Percentiles rank a stretch among this genome's conserved stretches.
Evolutionary conservation across 2,329 filamentous ascomycete genomes (phyloP).

Genomic region (Colletotrichum horii): DNA sequence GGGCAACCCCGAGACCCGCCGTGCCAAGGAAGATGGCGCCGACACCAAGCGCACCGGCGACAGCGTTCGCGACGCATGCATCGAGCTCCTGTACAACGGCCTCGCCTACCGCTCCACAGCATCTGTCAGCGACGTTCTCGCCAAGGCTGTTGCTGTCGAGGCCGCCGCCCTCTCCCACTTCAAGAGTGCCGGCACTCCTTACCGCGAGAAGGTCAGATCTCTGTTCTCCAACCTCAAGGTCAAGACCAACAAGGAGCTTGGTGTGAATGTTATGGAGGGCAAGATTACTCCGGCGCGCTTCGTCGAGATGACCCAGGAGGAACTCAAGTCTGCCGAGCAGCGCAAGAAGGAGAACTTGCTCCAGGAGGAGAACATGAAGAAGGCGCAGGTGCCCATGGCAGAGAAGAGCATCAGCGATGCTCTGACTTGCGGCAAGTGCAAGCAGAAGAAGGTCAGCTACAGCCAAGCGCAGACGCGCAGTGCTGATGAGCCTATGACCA

Average conservation of each 20-base stretch:
- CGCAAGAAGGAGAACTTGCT: constrained; percentile 77
- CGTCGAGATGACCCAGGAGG: constrained; percentile 86
- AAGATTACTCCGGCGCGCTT: constrained; percentile 76
- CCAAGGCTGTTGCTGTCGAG: constrained; percentile 83
- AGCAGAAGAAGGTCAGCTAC: constrained; percentile 93
- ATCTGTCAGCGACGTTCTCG: constrained; percentile 73
- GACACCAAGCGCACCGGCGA: constrained; percentile 78
- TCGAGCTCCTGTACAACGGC: constrained; percentile 93
- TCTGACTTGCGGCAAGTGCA: constrained; percentile 89
- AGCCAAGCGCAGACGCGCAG: constrained; percentile 93
- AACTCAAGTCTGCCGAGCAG: constrained; percentile 87
- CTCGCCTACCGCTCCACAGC: constrained; percentile 75
- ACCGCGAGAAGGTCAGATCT: constrained; percentile 88
- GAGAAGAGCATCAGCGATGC: constrained; percentile 90
- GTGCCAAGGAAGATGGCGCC: constrained; percentile 78
- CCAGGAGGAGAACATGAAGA: constrained; percentile 93
- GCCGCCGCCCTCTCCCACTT: constrained; percentile 73
- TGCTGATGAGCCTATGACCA: constrained; percentile 92
- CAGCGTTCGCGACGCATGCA: constrained; percentile 78
- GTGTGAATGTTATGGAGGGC: constrained; percentile 75
- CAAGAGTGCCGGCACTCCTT: constrained; percentile 74
- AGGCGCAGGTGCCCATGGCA: constrained; percentile 90
- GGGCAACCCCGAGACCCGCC: constrained; percentile 79
- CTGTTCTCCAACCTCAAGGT: constrained; percentile 96
- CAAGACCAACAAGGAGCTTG: constrained; percentile 81